Evolutionary conservation across 345 rosid genomes (phyloP).

Genomic region (Eucalyptus cloeziana): DNA sequence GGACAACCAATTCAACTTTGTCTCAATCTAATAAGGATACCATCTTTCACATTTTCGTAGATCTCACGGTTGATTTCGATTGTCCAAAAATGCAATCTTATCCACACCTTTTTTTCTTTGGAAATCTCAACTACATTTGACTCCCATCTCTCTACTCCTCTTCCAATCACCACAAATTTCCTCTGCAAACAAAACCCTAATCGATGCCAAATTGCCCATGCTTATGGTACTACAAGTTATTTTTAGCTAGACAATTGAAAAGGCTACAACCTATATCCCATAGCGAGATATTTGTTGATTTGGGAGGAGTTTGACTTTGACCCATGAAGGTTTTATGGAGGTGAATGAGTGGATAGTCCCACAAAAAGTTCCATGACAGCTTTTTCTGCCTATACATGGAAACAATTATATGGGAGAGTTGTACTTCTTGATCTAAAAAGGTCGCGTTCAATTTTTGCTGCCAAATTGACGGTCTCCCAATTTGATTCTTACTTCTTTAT

Average conservation of each 20-base stretch:
- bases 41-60: not conserved
- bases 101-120: not conserved
- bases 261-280: not conserved
- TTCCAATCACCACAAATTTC: not conserved
- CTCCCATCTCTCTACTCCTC: not conserved
- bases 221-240: not conserved
- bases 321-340: not conserved
- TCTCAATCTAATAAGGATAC: not conserved
- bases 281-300: not conserved
- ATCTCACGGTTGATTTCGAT: not conserved
- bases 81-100: not conserved
- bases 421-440: not conserved
- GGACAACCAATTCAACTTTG: not conserved
- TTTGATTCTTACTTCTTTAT: not conserved
- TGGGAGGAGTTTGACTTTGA: not conserved
- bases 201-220: not conserved
- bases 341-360: not conserved
- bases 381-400: not conserved
- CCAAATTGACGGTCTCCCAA: not conserved
- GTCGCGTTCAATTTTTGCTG: not conserved
- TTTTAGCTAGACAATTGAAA: not conserved
- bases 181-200: not conserved
- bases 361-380: not conserved
- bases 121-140: not conserved
- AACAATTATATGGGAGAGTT: not conserved